Percentiles rank a stretch among this genome's conserved stretches.
These are phyloP conservation scores for Magnolia changhungtana DNA, from an alignment of 164 flowering plant species.

Conservation along the genomic window DNA sequence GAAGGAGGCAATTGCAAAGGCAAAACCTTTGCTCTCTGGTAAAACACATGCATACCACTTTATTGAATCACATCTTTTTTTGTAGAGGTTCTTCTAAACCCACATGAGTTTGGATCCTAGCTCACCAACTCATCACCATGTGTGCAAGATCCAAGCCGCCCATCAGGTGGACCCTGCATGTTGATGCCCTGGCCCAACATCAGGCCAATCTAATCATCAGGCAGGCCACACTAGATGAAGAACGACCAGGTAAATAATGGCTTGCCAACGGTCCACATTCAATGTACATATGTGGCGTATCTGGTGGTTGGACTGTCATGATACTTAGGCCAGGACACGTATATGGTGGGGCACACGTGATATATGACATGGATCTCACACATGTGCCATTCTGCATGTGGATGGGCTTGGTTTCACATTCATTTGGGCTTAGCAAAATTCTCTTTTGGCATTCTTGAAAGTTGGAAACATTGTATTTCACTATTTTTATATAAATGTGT, in stretches of 20 bases:
- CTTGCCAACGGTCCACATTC: too few species aligned
- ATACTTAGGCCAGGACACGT: neutral
- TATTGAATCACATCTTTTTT: neutral
- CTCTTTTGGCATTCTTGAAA: neutral
- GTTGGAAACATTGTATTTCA: neutral
- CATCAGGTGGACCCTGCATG: neutral
- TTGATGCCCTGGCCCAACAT: neutral
- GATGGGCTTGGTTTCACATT: neutral
- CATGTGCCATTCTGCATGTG: neutral
- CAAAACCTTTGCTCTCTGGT: constrained; percentile 76
- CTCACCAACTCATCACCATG: neutral
- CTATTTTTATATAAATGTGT: neutral
- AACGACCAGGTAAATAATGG: neutral
- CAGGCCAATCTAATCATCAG: neutral
- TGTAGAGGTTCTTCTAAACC: neutral
- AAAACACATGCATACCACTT: neutral
- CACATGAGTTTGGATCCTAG: neutral
- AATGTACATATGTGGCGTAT: too few species aligned
- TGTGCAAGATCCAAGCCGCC: neutral
- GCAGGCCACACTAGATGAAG: neutral
- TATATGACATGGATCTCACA: neutral
- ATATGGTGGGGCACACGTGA: neutral
- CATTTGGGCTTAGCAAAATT: too few species aligned
- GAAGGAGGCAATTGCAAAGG: constrained; percentile 60
- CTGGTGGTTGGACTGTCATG: neutral